Evolutionary conservation across 371 early-diverging fungal species (phyloP).

Genomic region (Entomophthora muscae): DNA sequence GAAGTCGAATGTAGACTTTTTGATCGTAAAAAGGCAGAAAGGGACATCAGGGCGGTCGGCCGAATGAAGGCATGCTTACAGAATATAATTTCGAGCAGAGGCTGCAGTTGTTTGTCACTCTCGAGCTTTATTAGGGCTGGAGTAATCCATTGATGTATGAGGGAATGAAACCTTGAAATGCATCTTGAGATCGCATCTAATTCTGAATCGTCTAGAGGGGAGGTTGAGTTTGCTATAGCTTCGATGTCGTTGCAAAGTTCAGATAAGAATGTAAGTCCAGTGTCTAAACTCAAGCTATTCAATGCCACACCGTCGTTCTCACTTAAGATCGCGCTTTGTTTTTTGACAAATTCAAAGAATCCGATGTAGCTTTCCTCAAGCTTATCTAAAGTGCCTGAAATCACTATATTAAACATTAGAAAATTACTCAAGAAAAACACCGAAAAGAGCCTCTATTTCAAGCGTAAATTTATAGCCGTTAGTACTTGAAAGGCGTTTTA

Average conservation of each 20-base stretch:
- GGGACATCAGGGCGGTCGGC: not conserved
- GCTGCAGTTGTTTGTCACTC: not conserved
- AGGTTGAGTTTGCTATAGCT: not conserved
- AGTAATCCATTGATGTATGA: not conserved
- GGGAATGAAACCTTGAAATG: not conserved
- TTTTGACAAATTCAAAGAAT: not conserved
- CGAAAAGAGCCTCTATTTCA: no score
- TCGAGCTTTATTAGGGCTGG: not conserved
- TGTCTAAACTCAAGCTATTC: not conserved
- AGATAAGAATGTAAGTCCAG: not conserved
- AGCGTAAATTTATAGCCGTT: no score
- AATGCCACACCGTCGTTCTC: not conserved
- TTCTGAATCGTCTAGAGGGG: not conserved
- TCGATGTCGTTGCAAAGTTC: not conserved
- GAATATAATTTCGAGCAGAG: not conserved
- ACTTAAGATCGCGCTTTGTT: not conserved
- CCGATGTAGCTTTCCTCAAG: not conserved
- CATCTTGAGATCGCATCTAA: not conserved
- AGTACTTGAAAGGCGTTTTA: no score
- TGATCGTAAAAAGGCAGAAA: not conserved
- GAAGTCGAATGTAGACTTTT: not conserved
- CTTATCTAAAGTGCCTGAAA: not conserved
- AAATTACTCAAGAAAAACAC: no score
- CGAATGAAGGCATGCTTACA: not conserved
- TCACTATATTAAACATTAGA: no score